Conservation (phyloP, 495 filamentous ascomycete genomes). For the Pyrenula massariospora region DNA sequence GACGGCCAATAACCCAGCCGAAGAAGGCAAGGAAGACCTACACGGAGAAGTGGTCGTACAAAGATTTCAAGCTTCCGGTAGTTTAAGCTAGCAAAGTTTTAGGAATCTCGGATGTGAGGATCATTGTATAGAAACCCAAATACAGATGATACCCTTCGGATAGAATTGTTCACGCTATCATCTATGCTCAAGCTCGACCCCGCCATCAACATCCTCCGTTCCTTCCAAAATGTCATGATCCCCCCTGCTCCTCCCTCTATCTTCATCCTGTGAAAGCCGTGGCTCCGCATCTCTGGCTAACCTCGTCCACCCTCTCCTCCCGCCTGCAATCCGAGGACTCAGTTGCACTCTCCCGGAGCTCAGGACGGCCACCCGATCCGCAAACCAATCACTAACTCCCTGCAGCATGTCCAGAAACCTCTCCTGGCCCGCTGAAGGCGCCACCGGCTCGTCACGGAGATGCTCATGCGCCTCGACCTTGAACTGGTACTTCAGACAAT, state of each 20-base stretch:
- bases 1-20: slow-evolving; percentile 61
- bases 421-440: slow-evolving; percentile 37
- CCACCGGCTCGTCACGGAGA: slow-evolving; percentile 10
- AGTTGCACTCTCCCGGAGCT: slow-evolving; percentile 29
- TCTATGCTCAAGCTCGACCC: slow-evolving; percentile 51
- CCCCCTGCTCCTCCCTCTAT: slow-evolving; percentile 12
- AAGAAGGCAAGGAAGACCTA: slow-evolving; percentile 66
- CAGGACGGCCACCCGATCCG: slow-evolving; percentile 31
- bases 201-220: slow-evolving; percentile 49
- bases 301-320: slow-evolving; percentile 5
- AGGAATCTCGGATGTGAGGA: no score
- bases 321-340: slow-evolving; percentile 7
- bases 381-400: slow-evolving; percentile 41
- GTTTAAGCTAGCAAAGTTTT: no score
- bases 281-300: slow-evolving; percentile 28
- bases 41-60: slow-evolving; percentile 94
- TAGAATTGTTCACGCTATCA: no score
- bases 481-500: slow-evolving; percentile 96
- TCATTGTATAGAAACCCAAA: no score
- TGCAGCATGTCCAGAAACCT: slow-evolving; percentile 56
- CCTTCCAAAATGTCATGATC: slow-evolving; percentile 47
- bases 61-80: slow-evolving; percentile 67
- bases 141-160: no score
- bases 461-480: slow-evolving; percentile 87
- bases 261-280: slow-evolving; percentile 5